Percentiles rank a stretch among this genome's conserved stretches.
Evolutionary conservation across 495 filamentous ascomycete species (phyloP).

Genomic region (Saxophila tyrrhenica): DNA sequence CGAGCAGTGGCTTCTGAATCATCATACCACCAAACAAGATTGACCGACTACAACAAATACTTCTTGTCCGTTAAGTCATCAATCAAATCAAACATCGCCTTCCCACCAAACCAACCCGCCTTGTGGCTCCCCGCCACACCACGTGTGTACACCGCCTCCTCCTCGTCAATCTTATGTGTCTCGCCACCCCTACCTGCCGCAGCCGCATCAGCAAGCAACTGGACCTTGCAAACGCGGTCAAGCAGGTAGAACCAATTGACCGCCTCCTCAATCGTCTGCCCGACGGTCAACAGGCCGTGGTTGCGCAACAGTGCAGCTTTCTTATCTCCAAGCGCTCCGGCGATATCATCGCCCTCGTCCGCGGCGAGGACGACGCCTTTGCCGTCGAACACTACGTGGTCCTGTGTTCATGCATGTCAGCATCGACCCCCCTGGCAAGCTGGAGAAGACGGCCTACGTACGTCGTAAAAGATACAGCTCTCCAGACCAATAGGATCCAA

Average conservation of each 20-base stretch:
- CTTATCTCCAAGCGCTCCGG: constrained; percentile 44
- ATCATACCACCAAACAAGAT: neutral
- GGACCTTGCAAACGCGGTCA: constrained; percentile 60
- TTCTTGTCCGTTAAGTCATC: constrained; percentile 47
- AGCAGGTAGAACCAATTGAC: constrained; percentile 64
- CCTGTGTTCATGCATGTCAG: constrained; percentile 19
- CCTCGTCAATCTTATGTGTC: constrained; percentile 56
- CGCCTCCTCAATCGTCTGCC: constrained; percentile 28
- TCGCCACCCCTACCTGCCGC: constrained; percentile 48
- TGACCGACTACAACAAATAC: constrained; percentile 33
- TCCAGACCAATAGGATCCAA: constrained; percentile 50
- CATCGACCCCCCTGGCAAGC: neutral
- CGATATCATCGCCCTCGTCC: constrained; percentile 57
- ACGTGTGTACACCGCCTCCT: constrained; percentile 10
- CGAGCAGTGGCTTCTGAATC: too few species aligned
- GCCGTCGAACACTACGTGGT: constrained; percentile 47
- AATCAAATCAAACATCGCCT: constrained; percentile 59
- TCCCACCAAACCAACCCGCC: constrained; percentile 56
- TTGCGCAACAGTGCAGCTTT: constrained; percentile 62
- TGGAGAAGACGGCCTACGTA: neutral
- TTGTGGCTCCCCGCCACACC: neutral
- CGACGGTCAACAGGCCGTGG: constrained; percentile 45
- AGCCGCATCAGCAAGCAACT: constrained; percentile 62
- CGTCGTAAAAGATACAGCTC: constrained; percentile 29
- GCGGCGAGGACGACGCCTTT: constrained; percentile 58